phyloP scores from a whole-genome alignment of 805 yeast species.

The Yamadazyma kitorensis region DNA sequence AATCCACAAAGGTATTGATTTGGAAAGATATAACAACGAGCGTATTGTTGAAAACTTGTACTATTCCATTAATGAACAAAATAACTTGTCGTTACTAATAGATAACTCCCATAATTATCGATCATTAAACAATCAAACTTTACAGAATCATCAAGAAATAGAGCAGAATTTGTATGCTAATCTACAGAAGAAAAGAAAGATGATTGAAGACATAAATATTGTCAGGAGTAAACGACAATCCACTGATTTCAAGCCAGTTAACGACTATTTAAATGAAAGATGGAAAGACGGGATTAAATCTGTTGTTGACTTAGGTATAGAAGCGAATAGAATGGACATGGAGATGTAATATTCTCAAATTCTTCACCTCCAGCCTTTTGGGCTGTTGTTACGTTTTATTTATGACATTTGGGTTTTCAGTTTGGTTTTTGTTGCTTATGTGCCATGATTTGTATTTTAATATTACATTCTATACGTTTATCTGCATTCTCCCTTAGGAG shows the following conservation, averaged over 20 bases:
- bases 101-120: conserved; percentile 30
- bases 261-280: conserved; percentile 43
- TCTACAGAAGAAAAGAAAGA: conserved; percentile 36
- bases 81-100: conserved; percentile 35
- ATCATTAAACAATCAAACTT: conserved; percentile 30
- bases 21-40: conserved; percentile 23
- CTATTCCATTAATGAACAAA: conserved; percentile 37
- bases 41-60: conserved; percentile 36
- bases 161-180: conserved; percentile 19
- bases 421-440: no score
- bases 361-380: not conserved
- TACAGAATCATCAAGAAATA: conserved; percentile 21
- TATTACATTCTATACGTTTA: no score
- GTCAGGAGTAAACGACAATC: conserved; percentile 43
- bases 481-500: no score
- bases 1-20: conserved; percentile 32
- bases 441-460: no score
- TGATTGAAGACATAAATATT: conserved; percentile 40
- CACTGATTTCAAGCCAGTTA: conserved; percentile 40
- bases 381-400: no score
- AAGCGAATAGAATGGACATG: conserved; percentile 15
- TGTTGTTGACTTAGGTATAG: conserved; percentile 35
- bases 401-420: no score
- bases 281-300: conserved; percentile 50
- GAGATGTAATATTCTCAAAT: not conserved